Base-by-base conservation (phyloP, 2,329 filamentous ascomycete species). In the Incumbomyces delicatus region DNA sequence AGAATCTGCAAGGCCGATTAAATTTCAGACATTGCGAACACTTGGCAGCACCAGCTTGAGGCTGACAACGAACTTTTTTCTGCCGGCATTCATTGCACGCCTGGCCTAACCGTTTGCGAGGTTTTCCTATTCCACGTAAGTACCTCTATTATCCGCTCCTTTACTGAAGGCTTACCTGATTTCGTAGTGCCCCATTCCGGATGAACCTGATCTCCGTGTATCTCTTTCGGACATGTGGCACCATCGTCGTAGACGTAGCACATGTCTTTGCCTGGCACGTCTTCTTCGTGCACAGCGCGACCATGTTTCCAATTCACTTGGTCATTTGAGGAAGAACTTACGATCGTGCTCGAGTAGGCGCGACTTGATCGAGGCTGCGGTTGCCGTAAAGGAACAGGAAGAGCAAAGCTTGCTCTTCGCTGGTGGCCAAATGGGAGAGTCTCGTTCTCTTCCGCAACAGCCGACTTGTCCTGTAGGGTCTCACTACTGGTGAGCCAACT, bases 41-140 rank as follows among this genome's bases (percentile, higher is more conserved):
- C 56, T 87, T 87, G 33, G 85, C 85, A 54, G 80, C 83, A 57
- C 89, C 87, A 1, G 88, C 89, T 54, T 94, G 87, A 60, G 88
- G 89, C 54, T 95, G 87, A 60, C 89, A 95, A 65, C 94, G 95
- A 69, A 95, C 94, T 73, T 95, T 95, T 78, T 95, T 95, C 68
- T 95, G 88, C 42, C 89, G 79, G 63, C 89, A 95, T 11, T 87
- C 92, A 49, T 94, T 75, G 61, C 89, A 95, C n/a, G 87, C 87
- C 62, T 94, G 88, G 18, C 89, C 88, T 47, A 95, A 73, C 47
- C 89, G 77, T 69, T 95, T 95, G 55, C 89, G 79, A 40, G 89
- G 88, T 68, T 94, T 95, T 12, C 89, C 89, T 2, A 89, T 88
- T 67, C 95, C 95, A 31, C 8, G 89, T 95, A 8, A 94, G 81